Percentiles rank a stretch among this genome's conserved stretches.
These are phyloP conservation scores for Monosporozyma aquatica DNA, from an alignment of 805 yeast genomes.

Conservation along the genomic window DNA sequence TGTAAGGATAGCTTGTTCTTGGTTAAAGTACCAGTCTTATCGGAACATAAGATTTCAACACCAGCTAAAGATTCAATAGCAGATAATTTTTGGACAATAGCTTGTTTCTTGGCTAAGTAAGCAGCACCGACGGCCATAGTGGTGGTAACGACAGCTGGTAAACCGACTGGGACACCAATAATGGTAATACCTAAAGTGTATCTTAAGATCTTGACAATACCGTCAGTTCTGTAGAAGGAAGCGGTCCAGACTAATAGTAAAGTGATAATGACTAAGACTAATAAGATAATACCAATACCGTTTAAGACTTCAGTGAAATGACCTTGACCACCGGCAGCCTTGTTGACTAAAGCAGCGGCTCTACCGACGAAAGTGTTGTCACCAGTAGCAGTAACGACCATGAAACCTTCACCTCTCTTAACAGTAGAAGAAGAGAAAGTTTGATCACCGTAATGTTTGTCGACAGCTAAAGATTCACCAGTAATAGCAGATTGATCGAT, in stretches of 20 bases:
- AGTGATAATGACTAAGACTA: constrained; percentile 81
- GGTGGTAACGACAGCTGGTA: constrained; percentile 96
- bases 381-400: constrained; percentile 93
- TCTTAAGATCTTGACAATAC: constrained; percentile 80
- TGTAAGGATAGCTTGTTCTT: constrained; percentile 92
- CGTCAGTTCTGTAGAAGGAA: constrained; percentile 85
- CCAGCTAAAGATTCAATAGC: constrained; percentile 97
- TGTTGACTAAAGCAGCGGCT: constrained; percentile 93
- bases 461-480: constrained; percentile 95
- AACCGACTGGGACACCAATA: constrained; percentile 97
- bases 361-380: constrained; percentile 93
- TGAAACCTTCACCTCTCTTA: constrained; percentile 90
- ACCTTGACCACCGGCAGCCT: constrained; percentile 88
- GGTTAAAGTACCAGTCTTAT: constrained; percentile 96
- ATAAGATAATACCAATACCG: constrained; percentile 91
- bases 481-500: constrained; percentile 95
- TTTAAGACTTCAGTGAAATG: constrained; percentile 95
- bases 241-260: constrained; percentile 87
- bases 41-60: constrained; percentile 96
- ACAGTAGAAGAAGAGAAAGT: constrained; percentile 89
- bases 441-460: constrained; percentile 80
- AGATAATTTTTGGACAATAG: constrained; percentile 92
- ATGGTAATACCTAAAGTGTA: constrained; percentile 92
- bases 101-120: constrained; percentile 93
- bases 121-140: constrained; percentile 99